Conservation (phyloP, 1,284 basidiomycete genomes). For the Veloboletus limbatus region DNA sequence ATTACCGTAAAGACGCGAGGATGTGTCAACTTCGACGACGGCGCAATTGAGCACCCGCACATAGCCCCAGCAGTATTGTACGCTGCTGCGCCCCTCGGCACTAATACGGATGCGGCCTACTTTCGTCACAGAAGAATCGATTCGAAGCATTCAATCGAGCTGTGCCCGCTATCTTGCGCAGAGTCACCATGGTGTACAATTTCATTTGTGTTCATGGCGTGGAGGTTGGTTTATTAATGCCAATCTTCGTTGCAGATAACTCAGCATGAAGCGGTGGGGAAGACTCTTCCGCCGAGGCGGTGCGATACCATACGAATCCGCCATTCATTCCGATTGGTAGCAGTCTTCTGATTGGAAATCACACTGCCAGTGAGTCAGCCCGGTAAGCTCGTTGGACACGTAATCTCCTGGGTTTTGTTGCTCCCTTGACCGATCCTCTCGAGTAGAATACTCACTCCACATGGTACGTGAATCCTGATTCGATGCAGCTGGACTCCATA, state of each 20-base stretch:
- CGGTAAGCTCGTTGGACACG: constrained; percentile 12
- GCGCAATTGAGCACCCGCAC: not conserved
- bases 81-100: constrained; percentile 6
- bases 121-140: constrained; percentile 5
- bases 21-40: not conserved
- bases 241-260: too few relatives aligned
- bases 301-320: too few relatives aligned
- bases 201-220: too few relatives aligned
- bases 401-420: not conserved
- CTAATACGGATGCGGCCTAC: not conserved
- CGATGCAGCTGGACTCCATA: not conserved
- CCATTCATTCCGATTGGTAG: not conserved
- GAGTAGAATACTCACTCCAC: too few relatives aligned
- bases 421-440: not conserved
- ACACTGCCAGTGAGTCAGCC: constrained; percentile 16
- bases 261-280: too few relatives aligned
- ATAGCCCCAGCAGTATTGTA: too few relatives aligned
- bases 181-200: not conserved
- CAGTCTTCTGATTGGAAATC: constrained; percentile 15
- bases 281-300: too few relatives aligned
- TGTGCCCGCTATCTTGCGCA: not conserved
- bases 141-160: not conserved
- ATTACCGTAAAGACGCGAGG: not conserved
- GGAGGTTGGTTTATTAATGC: not conserved
- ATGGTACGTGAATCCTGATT: not conserved